Base-by-base conservation (phyloP, 2,329 filamentous ascomycete genomes). In the Magnaporthales sp. region DNA sequence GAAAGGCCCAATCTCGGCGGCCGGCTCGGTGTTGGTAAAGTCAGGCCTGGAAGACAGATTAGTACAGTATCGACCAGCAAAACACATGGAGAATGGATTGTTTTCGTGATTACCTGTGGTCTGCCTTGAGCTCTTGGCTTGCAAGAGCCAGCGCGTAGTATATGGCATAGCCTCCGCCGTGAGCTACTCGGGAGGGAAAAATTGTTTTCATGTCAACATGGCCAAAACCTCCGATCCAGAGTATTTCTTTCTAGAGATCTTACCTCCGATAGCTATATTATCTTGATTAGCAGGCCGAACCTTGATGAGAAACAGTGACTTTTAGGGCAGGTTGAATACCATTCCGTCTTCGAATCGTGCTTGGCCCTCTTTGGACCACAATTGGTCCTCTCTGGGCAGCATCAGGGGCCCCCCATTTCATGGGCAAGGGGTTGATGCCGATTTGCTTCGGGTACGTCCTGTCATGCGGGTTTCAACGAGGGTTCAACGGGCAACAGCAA, bases 61-160 rank as follows among this genome's bases (percentile, higher is more conserved):
- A 51, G 60, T 31, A 62, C 31, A 11, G 15, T n/a, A 13, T 27
- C 13, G 19, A n/a, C n/a, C 10, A 10, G 15, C n/a, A 13, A 27
- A 31, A 62, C 24, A 9, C 2, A 62, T 62, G n/a, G n/a, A n/a
- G n/a, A n/a, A 29, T n/a, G 22, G n/a, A n/a, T 24, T 24, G 3
- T 1, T 58, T 4, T 58, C 13, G 11, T 9, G 26, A 10, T 13
- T 26, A 70, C 70, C 67, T 90, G 78, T 97, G 93, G 71, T 96
- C 89, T 56, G 87, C 84, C 69, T 92, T 87, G 67, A 98, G 85
- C 75, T 98, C 91, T 73, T 94, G 93, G 75, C 92, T 95, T 26
- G 94, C 94, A 70, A 98, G 89, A 13, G 94, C 94, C 30, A 98
- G 84, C 26, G 94, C 94, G 75, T 96, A 93, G 80, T 98, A 98